These are phyloP conservation scores for Calonectria fujianensis DNA, from an alignment of 2,329 filamentous ascomycete genomes.

Conservation along the genomic window DNA sequence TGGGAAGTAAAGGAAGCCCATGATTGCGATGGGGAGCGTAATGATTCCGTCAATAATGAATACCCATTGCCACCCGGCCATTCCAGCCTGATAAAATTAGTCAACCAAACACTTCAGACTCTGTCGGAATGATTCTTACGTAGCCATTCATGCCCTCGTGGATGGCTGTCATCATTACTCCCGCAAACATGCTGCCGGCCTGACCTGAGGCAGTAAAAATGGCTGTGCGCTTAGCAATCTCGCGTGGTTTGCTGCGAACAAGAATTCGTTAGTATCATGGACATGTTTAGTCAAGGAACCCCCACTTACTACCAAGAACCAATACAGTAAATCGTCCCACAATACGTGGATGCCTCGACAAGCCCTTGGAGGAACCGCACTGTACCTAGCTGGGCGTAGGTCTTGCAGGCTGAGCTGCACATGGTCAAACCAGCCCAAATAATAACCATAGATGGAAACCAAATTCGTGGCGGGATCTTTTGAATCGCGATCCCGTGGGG, in stretches of 20 bases:
- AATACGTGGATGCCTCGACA: conserved; percentile 55
- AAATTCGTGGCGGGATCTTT: conserved; percentile 75
- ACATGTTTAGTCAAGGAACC: no score
- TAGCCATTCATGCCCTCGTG: conserved; percentile 59
- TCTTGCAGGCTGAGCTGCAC: conserved; percentile 58
- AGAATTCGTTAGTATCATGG: no score
- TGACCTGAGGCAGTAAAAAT: conserved; percentile 76
- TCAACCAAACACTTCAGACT: no score
- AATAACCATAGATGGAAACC: conserved; percentile 76
- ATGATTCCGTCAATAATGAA: conserved; percentile 51
- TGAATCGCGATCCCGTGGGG: conserved; percentile 75
- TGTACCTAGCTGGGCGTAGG: conserved; percentile 54
- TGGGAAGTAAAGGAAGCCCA: conserved; percentile 50
- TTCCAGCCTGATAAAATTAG: conserved; percentile 52
- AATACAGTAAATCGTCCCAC: conserved; percentile 59
- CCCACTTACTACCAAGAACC: conserved; percentile 68
- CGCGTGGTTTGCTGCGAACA: conserved; percentile 61
- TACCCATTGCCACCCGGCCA: conserved; percentile 69
- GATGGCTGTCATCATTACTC: conserved; percentile 72
- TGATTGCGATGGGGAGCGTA: conserved; percentile 45
- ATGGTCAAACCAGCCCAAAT: conserved; percentile 75
- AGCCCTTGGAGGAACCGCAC: conserved; percentile 55
- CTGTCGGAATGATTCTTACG: no score
- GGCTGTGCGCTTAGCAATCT: conserved; percentile 75
- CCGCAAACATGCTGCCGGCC: conserved; percentile 74